Evolutionary conservation across 257 asterid genomes (phyloP), one percentile per base, ranked within the genome.

Genomic region (Petrea volubilis): DNA sequence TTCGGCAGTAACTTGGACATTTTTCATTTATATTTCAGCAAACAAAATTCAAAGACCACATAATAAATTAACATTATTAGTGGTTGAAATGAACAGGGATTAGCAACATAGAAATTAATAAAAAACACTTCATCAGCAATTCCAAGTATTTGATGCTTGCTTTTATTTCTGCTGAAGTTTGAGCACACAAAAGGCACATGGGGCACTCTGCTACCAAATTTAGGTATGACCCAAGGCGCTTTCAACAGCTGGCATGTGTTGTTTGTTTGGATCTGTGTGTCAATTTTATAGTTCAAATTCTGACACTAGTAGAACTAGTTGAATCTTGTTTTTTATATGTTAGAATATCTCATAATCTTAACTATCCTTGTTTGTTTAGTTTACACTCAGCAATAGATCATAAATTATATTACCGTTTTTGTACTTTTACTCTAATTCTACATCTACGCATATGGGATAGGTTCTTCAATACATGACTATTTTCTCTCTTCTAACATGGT

Each of bases 61-160:
- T 34, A 41, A 41, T 7, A 56, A 41, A 50, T 56, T 52, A 61
- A 64, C 36, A 41, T 28, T 60, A 41, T 33, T 33, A 25, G 31
- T 10, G 25, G 55, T 40, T 46, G 25, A 27, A 56, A 60, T 34
- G 44, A 41, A 36, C 58, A 21, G n/a, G 24, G 60, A 61, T 50
- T 53, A n/a, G 3, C 25, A 29, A 58, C 31, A 46, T 17, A 57
- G 27, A 50, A 28, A 43, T 31, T n/a, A 43, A 21, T 7, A 49
- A 21, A 31, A 64, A 34, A 11, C 69, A 10, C 36, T 14, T 15
- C 51, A 49, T 41, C 38, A 72, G 71, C 25, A 61, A 66, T 51
- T 60, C 31, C 76, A 60, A 3, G 34, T 18, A 21, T 6, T 17
- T 24, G 72, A 55, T 64, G 63, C 51, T 44, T 66, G 78, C 56